Conservation (phyloP, 257 asterid genomes). For the Leonotis leonurus region DNA sequence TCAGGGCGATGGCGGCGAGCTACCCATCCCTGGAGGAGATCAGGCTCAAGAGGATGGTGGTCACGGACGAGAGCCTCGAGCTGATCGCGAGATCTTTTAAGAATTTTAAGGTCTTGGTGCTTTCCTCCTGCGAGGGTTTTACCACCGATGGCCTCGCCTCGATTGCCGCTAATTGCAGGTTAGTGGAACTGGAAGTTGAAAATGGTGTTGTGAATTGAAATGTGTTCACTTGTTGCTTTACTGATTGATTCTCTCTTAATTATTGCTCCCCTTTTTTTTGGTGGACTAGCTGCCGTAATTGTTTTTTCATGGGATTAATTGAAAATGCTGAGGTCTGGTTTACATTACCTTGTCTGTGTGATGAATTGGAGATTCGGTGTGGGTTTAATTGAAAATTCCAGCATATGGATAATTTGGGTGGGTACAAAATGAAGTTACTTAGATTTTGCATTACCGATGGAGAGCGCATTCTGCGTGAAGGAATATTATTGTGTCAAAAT, state of each 20-base stretch:
- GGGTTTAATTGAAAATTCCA: not conserved
- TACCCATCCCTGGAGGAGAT: constrained; percentile 76
- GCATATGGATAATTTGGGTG: not conserved
- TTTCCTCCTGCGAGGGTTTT: constrained; percentile 74
- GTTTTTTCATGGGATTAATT: constrained; percentile 1
- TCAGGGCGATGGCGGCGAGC: constrained; percentile 55
- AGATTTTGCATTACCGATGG: not conserved
- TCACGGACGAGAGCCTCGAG: constrained; percentile 65
- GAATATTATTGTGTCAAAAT: not conserved
- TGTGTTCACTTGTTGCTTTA: not conserved
- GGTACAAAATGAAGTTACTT: not conserved
- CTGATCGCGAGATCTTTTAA: constrained; percentile 60
- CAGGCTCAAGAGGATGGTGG: constrained; percentile 81
- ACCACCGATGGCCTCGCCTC: constrained; percentile 74
- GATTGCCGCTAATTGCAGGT: constrained; percentile 96
- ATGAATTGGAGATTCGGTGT: not conserved
- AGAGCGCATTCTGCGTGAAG: not conserved
- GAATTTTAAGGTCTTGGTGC: constrained; percentile 62
- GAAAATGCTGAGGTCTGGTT: constrained; percentile 1
- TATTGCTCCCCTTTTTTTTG: not conserved
- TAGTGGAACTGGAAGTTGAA: not conserved
- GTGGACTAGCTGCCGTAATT: not conserved
- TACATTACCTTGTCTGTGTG: not conserved
- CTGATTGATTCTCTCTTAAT: not conserved
- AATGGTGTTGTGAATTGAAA: not conserved